These are phyloP conservation scores for Ophiostoma populinum DNA, from an alignment of 2,329 filamentous ascomycete species.

Conservation along the genomic window DNA sequence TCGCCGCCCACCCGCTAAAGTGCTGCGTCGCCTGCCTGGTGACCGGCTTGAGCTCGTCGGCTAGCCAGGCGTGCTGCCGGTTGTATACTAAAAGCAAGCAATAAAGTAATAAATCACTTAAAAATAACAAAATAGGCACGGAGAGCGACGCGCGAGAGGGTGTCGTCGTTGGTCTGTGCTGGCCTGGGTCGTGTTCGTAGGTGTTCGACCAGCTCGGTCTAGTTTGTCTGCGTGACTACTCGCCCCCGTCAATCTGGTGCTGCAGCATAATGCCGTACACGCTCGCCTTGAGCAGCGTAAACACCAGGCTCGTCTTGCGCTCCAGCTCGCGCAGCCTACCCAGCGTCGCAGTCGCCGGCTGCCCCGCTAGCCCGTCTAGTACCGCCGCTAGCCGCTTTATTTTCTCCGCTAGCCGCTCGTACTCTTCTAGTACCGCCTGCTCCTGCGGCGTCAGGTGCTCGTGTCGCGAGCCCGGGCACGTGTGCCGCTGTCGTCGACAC, in stretches of 20 bases:
- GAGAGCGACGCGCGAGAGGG: conserved; percentile 9
- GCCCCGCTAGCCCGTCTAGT: conserved; percentile 46
- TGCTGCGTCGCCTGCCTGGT: conserved; percentile 53
- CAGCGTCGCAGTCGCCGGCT: conserved; percentile 64
- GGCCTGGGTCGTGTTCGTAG: background rate
- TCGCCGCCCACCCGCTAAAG: conserved; percentile 84
- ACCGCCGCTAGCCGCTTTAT: conserved; percentile 59
- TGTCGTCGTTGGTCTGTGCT: conserved; percentile 5
- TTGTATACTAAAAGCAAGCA: conserved; percentile 15
- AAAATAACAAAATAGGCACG: background rate
- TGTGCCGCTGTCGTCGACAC: background rate
- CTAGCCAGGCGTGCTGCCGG: conserved; percentile 51
- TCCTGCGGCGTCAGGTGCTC: conserved; percentile 59
- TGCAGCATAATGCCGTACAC: conserved; percentile 98
- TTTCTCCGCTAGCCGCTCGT: conserved; percentile 71
- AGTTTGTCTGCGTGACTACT: conserved; percentile 20
- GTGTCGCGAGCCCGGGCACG: conserved; percentile 3
- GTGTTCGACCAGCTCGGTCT: background rate
- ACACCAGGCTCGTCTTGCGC: conserved; percentile 85
- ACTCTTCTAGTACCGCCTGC: conserved; percentile 90
- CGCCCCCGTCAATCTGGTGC: conserved; percentile 75
- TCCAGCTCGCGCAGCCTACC: conserved; percentile 79
- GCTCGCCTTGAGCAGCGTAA: conserved; percentile 90
- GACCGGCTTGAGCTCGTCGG: conserved; percentile 70
- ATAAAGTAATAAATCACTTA: background rate